Evolutionary conservation across 257 asterid genomes (phyloP).

Genomic region (Primulina eburnea): DNA sequence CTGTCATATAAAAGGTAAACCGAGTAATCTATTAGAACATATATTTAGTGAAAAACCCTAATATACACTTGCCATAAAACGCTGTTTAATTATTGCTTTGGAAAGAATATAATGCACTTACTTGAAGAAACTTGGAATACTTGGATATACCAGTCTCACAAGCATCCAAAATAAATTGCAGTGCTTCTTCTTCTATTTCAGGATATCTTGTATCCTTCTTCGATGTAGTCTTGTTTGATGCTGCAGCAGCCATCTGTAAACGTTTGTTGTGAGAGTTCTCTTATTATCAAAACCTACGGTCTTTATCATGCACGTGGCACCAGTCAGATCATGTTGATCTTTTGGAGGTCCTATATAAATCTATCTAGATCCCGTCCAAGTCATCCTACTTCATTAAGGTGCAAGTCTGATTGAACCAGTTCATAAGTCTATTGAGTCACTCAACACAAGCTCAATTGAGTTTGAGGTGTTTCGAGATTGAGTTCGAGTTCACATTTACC

Average conservation of each 20-base stretch:
- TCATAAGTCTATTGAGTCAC: background rate
- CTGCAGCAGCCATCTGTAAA: conserved; percentile 84
- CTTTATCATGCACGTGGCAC: background rate
- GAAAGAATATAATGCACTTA: conserved; percentile 25
- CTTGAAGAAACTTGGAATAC: conserved; percentile 93
- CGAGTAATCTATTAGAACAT: background rate
- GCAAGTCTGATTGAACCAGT: background rate
- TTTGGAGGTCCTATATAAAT: background rate
- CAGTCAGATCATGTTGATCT: background rate
- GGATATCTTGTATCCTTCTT: conserved; percentile 56
- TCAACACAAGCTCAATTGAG: background rate
- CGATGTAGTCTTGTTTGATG: conserved; percentile 63
- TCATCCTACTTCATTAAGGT: background rate
- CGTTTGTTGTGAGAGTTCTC: conserved; percentile 8
- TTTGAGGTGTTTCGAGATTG: background rate
- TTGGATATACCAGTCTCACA: conserved; percentile 81
- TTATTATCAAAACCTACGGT: background rate
- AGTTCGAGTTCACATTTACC: background rate
- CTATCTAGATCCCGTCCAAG: background rate
- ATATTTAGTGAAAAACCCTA: background rate
- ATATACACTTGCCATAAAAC: background rate
- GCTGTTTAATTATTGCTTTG: background rate
- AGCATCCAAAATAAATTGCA: conserved; percentile 70
- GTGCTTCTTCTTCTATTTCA: conserved; percentile 79
- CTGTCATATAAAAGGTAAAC: conserved; percentile 34